phyloP scores from a whole-genome alignment of 2,329 filamentous ascomycete species.

The Colletotrichum eremochloae region DNA sequence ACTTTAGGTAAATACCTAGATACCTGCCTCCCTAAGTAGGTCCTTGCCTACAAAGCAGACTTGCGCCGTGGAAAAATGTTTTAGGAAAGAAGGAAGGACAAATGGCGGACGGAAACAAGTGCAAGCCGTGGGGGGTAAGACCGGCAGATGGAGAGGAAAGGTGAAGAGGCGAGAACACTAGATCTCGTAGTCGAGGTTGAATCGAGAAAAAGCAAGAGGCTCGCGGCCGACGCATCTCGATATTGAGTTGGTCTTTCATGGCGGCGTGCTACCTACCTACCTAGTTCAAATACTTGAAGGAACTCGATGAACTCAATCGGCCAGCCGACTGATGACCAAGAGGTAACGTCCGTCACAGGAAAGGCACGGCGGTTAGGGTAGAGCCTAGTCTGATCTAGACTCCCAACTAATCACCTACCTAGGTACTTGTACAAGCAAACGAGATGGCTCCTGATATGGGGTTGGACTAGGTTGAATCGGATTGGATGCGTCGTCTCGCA shows the following conservation, averaged over 20 bases:
- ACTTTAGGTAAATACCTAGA: no score
- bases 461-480: background rate
- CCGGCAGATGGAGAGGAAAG: background rate
- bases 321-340: background rate
- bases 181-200: background rate
- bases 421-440: background rate
- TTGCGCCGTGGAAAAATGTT: conserved; percentile 3
- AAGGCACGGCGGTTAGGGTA: background rate
- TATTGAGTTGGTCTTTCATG: background rate
- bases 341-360: background rate
- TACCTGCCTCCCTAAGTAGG: no score
- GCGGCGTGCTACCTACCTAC: background rate
- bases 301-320: background rate
- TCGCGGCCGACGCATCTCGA: background rate
- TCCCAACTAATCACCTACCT: no score
- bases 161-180: background rate
- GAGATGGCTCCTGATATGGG: conserved; percentile 9
- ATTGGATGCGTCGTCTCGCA: background rate
- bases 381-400: background rate
- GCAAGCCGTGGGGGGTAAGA: background rate
- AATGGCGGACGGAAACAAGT: background rate
- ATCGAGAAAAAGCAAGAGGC: background rate
- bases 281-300: background rate
- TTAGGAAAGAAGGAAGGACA: background rate
- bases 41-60: background rate